Base-by-base conservation (phyloP, 805 yeast species). In the Kodamaea nitidulidarum region DNA sequence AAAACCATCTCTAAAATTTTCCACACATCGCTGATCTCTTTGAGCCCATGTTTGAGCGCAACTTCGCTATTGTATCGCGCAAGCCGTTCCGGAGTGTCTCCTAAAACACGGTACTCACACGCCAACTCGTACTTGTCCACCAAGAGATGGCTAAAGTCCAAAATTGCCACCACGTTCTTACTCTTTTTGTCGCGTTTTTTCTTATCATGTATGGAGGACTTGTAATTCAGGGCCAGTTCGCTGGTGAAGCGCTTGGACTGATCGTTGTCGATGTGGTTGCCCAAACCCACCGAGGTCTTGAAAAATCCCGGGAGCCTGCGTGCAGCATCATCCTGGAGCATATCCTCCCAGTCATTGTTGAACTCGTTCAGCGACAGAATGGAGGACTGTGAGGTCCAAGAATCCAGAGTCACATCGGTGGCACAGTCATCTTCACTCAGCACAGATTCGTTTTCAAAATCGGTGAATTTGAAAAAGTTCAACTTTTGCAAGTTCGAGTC, bases 121-220 rank as follows among this genome's bases (percentile, higher is more conserved):
- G 91, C 93, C 32, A 85, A 55, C 40, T 83, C 83, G 57, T 75
- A 71, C 46, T 83, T 79, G 12, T 88, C 82, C 0, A 96, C 95
- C 25, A 88, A 73, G 35, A 90, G 62, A 52, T 80, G 73, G 15
- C 75, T 64, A 56, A 83, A 82, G 52, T 88, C 91, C 41, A 73
- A 67, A 2, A 81, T 73, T 2, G 73, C 71, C 7, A 86, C 81
- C n/a, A 76, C 57, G 49, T 84, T 84, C 44, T 45, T 54, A 36
- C 63, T 75, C 33, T 58, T 60, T 30, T 47, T 58, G n/a, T 48
- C 49, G 12, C 38, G 39, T 30, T 52, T 56, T 56, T 45, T 46
- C 25, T 27, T 27, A 12, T 33, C 41, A 20, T 61, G 64, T 4
- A 60, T 55, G 1, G 76, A 69, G 1, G 67, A 56, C 34, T 51